A percentile compares a stretch with the other conserved stretches of the same genome.
Evolutionary conservation across 2,329 filamentous ascomycete genomes (phyloP).

Genomic region (Phialemoniopsis sp.): DNA sequence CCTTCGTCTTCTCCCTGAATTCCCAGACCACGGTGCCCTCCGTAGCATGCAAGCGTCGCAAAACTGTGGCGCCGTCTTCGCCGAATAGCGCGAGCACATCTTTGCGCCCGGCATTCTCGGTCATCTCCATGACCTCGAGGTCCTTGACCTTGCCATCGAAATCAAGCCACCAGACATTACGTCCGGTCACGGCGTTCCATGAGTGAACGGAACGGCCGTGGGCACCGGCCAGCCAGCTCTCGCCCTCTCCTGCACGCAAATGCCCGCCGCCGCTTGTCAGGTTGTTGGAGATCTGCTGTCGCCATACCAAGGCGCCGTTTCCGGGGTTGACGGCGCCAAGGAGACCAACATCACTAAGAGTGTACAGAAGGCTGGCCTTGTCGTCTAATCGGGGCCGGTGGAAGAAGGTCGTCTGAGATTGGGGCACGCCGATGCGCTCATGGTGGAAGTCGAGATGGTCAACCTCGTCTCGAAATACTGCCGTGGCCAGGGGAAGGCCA

Average conservation of each 20-base stretch:
- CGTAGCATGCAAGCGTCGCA: constrained; percentile 69
- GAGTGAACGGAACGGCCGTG: constrained; percentile 66
- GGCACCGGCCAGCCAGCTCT: constrained; percentile 73
- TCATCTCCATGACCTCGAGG: constrained; percentile 73
- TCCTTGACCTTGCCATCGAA: constrained; percentile 60
- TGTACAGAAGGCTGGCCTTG: constrained; percentile 86
- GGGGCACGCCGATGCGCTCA: constrained; percentile 79
- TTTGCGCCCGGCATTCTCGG: constrained; percentile 54
- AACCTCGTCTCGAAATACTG: constrained; percentile 81
- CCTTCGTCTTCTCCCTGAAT: constrained; percentile 61
- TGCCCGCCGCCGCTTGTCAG: constrained; percentile 40
- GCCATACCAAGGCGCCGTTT: constrained; percentile 81
- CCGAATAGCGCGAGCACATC: constrained; percentile 68
- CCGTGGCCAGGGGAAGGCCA: constrained; percentile 48
- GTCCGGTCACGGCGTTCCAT: constrained; percentile 81
- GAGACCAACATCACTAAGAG: constrained; percentile 77
- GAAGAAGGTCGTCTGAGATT: constrained; percentile 86
- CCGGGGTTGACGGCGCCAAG: constrained; percentile 87
- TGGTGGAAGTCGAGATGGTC: constrained; percentile 91
- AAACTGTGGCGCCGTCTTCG: constrained; percentile 51
- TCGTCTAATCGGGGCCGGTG: constrained; percentile 78
- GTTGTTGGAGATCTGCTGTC: constrained; percentile 64
- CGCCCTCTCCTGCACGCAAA: constrained; percentile 71
- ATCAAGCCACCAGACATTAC: constrained; percentile 68
- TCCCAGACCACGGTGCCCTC: constrained; percentile 78